Percentiles rank a stretch among this genome's conserved stretches.
Evolutionary conservation across 257 asterid genomes (phyloP).

Genomic region (Lantana camara): DNA sequence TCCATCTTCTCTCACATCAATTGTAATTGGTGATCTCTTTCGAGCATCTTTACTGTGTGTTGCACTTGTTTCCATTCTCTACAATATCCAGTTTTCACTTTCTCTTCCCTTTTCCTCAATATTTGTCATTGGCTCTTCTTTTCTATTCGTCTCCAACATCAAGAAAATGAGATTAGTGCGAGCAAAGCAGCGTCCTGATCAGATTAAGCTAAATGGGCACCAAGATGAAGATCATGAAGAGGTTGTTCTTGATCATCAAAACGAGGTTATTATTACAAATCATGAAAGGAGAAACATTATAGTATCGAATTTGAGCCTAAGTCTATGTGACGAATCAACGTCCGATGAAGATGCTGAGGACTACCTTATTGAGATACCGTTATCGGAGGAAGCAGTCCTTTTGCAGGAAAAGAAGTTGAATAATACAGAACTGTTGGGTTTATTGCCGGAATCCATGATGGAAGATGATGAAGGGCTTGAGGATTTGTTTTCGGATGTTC

Average conservation of each 20-base stretch:
- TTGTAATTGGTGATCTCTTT: slow-evolving; percentile 7
- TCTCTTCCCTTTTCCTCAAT: neutral
- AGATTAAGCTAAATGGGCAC: neutral
- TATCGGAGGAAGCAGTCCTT: too few species aligned
- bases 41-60: slow-evolving; percentile 28
- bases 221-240: neutral
- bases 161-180: slow-evolving; percentile 10
- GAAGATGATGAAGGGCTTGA: neutral
- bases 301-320: neutral
- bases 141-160: slow-evolving; percentile 14
- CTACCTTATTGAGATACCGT: slow-evolving; percentile 30
- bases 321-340: neutral
- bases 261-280: neutral
- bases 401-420: neutral
- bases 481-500: neutral
- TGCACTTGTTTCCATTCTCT: slow-evolving; percentile 28
- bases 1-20: slow-evolving; percentile 20
- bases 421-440: neutral
- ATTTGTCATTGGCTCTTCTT: slow-evolving; percentile 15
- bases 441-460: neutral
- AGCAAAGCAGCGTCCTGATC: neutral
- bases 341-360: slow-evolving; percentile 28
- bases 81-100: slow-evolving; percentile 5
- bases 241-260: neutral
- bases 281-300: neutral